phyloP scores from a whole-genome alignment of 1,284 basidiomycete species.

The Melampsora americana region DNA sequence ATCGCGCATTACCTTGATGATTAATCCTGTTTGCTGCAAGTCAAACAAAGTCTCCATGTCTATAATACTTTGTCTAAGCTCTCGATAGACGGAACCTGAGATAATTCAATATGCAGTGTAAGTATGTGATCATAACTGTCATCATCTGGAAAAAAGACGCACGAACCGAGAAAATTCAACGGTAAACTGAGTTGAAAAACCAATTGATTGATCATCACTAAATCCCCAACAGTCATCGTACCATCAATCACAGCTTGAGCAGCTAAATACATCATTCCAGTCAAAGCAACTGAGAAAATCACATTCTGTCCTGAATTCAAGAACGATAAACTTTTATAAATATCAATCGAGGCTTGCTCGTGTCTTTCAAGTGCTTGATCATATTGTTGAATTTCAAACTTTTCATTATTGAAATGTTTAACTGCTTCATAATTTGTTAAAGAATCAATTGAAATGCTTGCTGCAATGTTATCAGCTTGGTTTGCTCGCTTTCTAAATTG shows the following conservation, averaged over 20 bases:
- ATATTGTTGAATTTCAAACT: slow-evolving; percentile 41
- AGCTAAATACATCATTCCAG: slow-evolving; percentile 45
- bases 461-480: slow-evolving; percentile 38
- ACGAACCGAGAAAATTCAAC: slow-evolving; percentile 25
- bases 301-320: slow-evolving; percentile 41
- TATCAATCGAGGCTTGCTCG: slow-evolving; percentile 38
- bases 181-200: slow-evolving; percentile 45
- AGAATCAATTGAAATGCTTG: slow-evolving; percentile 33
- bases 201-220: slow-evolving; percentile 44
- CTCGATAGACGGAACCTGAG: slow-evolving; percentile 44
- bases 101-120: background rate
- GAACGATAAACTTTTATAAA: slow-evolving; percentile 37
- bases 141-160: background rate
- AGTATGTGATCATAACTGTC: background rate
- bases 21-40: slow-evolving; percentile 34
- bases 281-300: slow-evolving; percentile 38
- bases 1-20: slow-evolving; percentile 20
- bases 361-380: slow-evolving; percentile 33
- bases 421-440: slow-evolving; percentile 43
- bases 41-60: slow-evolving; percentile 42
- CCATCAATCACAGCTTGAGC: slow-evolving; percentile 39
- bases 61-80: slow-evolving; percentile 43
- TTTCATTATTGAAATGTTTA: slow-evolving; percentile 43
- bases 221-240: slow-evolving; percentile 41
- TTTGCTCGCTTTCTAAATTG: slow-evolving; percentile 43